Conservation (phyloP, 2,329 filamentous ascomycete genomes). For the Penicillium sp. region DNA sequence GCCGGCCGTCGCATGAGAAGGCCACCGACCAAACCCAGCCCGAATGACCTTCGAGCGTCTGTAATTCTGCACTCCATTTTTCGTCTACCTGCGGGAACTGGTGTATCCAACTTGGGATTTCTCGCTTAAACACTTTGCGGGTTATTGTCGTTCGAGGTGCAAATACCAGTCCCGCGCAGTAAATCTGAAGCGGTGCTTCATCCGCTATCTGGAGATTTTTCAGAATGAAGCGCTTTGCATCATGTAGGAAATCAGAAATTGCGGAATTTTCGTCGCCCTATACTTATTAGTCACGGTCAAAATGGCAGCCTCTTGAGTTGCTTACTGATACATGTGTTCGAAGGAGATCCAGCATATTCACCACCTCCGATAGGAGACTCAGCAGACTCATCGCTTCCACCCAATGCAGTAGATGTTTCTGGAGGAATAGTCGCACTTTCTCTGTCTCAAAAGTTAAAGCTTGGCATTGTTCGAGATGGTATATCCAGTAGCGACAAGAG, state of each 20-base stretch:
- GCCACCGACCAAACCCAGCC: constrained; percentile 6
- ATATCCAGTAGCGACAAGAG: constrained; percentile 13
- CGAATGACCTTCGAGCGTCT: constrained; percentile 2
- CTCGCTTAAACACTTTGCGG: not conserved
- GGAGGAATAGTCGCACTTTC: constrained; percentile 13
- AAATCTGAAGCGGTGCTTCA: constrained; percentile 1
- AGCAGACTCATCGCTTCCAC: constrained; percentile 22
- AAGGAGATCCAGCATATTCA: constrained; percentile 3
- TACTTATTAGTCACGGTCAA: constrained; percentile 9
- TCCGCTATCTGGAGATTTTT: constrained; percentile 1
- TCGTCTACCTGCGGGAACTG: constrained; percentile 7
- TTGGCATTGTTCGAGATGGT: constrained; percentile 17
- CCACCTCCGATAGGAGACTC: constrained; percentile 14
- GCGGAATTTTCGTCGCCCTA: not conserved
- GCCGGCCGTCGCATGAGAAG: constrained; percentile 18
- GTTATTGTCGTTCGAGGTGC: not conserved
- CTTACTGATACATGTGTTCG: constrained; percentile 6
- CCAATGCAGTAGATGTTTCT: constrained; percentile 24
- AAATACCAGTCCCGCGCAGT: constrained; percentile 1
- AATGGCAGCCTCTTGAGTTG: constrained; percentile 9
- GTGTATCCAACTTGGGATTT: constrained; percentile 1
- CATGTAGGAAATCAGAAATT: constrained; percentile 1
- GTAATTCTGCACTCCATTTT: constrained; percentile 5
- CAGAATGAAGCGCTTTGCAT: constrained; percentile 1
- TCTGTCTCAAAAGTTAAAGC: constrained; percentile 1